Evolutionary conservation across 352 stramenopile species (phyloP).

Genomic region (Phytopythium litorale): DNA sequence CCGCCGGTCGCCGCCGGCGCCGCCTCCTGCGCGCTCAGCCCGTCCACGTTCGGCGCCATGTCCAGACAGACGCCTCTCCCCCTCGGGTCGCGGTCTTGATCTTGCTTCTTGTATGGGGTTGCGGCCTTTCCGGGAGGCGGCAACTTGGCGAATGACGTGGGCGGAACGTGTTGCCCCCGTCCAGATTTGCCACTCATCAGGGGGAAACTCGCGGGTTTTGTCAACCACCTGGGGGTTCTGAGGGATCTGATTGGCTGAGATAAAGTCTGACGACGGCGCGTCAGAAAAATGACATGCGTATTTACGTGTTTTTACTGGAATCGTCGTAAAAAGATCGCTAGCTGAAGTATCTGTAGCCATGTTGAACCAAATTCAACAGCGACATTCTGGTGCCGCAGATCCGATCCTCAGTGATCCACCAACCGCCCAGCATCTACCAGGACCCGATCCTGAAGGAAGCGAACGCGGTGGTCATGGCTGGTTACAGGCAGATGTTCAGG

Average conservation of each 20-base stretch:
- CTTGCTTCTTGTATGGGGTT: background rate
- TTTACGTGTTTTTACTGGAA: too few relatives aligned
- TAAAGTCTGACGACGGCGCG: background rate
- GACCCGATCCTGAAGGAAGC: too few relatives aligned
- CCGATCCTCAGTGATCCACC: too few relatives aligned
- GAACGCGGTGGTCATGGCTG: too few relatives aligned
- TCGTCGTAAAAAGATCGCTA: too few relatives aligned
- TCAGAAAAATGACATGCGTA: background rate
- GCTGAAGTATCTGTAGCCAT: too few relatives aligned
- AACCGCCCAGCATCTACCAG: too few relatives aligned
- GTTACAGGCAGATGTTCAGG: too few relatives aligned
- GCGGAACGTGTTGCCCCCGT: background rate
- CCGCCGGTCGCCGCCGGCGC: background rate
- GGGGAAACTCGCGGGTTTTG: background rate
- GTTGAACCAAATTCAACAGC: too few relatives aligned
- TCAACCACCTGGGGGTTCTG: background rate
- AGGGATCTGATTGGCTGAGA: background rate
- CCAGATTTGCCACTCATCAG: background rate
- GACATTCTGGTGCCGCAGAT: too few relatives aligned
- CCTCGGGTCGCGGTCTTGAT: background rate
- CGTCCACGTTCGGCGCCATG: conserved; percentile 21
- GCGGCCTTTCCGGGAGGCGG: background rate
- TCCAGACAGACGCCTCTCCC: background rate
- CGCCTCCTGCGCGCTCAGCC: conserved; percentile 8
- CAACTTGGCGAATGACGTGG: conserved; percentile 6